Evolutionary conservation across 306 rosid species (phyloP).

Genomic region (Astragalus glycyphyllos): DNA sequence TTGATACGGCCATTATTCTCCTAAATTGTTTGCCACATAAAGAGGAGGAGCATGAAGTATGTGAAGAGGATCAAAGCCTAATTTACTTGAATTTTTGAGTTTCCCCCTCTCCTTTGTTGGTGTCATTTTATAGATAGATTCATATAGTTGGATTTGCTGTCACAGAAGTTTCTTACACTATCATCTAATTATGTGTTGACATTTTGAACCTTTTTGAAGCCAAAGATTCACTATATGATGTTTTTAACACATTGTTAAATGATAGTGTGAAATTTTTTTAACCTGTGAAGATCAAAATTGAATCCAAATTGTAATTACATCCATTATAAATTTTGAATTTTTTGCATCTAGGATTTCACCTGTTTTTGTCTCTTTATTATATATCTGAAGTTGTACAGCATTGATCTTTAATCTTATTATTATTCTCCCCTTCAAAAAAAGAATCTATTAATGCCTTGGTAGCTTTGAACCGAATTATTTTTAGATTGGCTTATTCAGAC

Average conservation of each 20-base stretch:
- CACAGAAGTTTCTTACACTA: conserved; percentile 14
- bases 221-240: background rate
- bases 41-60: conserved; percentile 10
- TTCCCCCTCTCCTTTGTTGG: background rate
- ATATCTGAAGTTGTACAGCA: background rate
- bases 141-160: conserved; percentile 23
- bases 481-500: too few species aligned
- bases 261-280: background rate
- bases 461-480: too few species aligned
- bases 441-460: too few species aligned
- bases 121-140: conserved; percentile 4
- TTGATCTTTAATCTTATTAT: background rate
- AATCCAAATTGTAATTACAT: conserved; percentile 14
- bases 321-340: conserved; percentile 7
- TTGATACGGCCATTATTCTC: conserved; percentile 21
- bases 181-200: conserved; percentile 1
- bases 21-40: conserved; percentile 3
- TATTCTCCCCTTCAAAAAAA: background rate
- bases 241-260: background rate
- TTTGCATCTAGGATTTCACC: background rate
- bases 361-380: background rate
- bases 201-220: background rate
- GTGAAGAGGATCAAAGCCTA: conserved; percentile 15
- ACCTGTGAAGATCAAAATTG: conserved; percentile 10
- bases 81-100: background rate